A percentile compares a stretch with the other conserved stretches of the same genome.
Conservation (phyloP, 192 early-diverging fungal species). For the Linderina pennispora region DNA sequence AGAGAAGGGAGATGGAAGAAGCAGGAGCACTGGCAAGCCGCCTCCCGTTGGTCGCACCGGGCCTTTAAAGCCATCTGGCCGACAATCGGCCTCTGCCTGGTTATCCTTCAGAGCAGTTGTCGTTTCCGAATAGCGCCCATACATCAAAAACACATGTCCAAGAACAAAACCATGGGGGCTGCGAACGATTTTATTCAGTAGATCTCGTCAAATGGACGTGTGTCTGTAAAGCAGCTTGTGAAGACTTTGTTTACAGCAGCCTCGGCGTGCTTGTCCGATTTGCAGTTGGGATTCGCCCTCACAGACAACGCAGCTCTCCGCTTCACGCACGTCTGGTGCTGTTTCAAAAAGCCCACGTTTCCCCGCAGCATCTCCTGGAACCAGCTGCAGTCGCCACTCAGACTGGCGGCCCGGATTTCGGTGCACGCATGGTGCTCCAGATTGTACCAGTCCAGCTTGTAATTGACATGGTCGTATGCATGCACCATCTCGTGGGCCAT, state of each 20-base stretch:
- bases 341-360: constrained; percentile 63
- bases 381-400: constrained; percentile 75
- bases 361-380: constrained; percentile 61
- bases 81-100: no score
- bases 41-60: no score
- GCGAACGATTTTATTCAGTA: constrained; percentile 48
- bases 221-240: constrained; percentile 87
- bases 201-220: constrained; percentile 95
- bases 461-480: constrained; percentile 71
- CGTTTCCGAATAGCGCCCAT: no score
- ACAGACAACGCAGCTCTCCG: constrained; percentile 81
- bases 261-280: constrained; percentile 70
- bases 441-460: constrained; percentile 68
- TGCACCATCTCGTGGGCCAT: constrained; percentile 93
- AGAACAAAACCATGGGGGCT: no score
- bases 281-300: constrained; percentile 67
- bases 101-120: no score
- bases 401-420: constrained; percentile 72
- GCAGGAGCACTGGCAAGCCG: no score
- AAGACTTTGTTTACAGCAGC: constrained; percentile 83
- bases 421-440: constrained; percentile 75
- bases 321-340: constrained; percentile 82
- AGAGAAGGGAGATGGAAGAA: no score
- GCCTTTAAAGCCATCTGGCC: no score
- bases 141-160: no score